A percentile compares a stretch with the other conserved stretches of the same genome.
Conservation (phyloP, 495 filamentous ascomycete species). For the Achaetomiella virescens region DNA sequence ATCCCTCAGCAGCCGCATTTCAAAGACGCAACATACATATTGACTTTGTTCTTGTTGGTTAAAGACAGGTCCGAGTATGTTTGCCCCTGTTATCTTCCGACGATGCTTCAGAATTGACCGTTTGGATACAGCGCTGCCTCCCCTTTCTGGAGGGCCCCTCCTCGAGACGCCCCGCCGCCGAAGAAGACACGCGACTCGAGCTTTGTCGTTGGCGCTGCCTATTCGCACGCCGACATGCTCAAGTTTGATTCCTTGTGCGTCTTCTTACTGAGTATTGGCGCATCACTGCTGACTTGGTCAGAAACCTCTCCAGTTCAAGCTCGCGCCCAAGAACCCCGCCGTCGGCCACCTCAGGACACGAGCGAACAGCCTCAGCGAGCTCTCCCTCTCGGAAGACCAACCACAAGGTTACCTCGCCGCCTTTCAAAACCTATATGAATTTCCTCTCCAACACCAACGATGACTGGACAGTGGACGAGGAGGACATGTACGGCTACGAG, state of each 20-base stretch:
- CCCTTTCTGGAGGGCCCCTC: conserved; percentile 79
- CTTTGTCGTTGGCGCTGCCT: conserved; percentile 88
- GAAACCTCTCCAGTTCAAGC: conserved; percentile 39
- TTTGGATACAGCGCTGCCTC: conserved; percentile 59
- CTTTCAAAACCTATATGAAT: conserved; percentile 64
- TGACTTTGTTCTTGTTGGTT: conserved; percentile 23
- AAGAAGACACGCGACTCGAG: conserved; percentile 59
- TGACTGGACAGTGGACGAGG: conserved; percentile 67
- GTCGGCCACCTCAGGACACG: conserved; percentile 31
- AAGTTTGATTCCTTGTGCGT: conserved; percentile 71
- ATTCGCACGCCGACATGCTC: conserved; percentile 91
- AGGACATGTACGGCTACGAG: conserved; percentile 69
- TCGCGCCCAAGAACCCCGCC: conserved; percentile 47
- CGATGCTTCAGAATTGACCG: background rate
- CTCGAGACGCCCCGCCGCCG: conserved; percentile 43
- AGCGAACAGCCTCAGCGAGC: conserved; percentile 33
- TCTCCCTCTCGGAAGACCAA: conserved; percentile 52
- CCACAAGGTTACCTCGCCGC: conserved; percentile 51
- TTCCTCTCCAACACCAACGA: conserved; percentile 69
- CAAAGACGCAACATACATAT: background rate
- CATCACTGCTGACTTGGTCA: conserved; percentile 20
- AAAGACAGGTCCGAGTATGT: conserved; percentile 59
- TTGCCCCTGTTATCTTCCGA: background rate
- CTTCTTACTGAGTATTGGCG: background rate
- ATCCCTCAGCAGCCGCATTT: no score